A percentile compares a stretch with the other conserved stretches of the same genome.
Evolutionary conservation across 495 filamentous ascomycete species (phyloP).

Genomic region (Stereocaulon alpinum): DNA sequence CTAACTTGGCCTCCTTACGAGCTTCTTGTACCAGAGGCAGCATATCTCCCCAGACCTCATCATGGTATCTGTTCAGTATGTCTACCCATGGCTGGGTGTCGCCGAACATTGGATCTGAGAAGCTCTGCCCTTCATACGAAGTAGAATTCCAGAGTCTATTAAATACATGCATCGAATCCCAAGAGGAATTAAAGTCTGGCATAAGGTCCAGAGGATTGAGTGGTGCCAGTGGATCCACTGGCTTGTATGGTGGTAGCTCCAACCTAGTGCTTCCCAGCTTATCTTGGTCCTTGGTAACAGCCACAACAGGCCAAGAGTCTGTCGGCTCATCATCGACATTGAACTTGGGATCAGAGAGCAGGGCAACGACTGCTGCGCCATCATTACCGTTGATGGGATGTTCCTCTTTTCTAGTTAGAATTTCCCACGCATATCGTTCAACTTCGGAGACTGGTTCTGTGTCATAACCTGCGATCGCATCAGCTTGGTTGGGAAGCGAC

Average conservation of each 20-base stretch:
- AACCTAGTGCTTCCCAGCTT: not conserved
- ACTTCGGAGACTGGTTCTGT: not conserved
- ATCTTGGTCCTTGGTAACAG: not conserved
- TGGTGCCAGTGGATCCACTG: constrained; percentile 18
- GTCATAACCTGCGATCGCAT: not conserved
- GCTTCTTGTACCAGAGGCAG: constrained; percentile 52
- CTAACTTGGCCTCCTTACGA: constrained; percentile 43
- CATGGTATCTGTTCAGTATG: constrained; percentile 56
- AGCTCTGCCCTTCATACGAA: not conserved
- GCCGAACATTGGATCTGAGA: constrained; percentile 10
- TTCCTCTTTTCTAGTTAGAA: not conserved
- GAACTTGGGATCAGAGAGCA: constrained; percentile 46
- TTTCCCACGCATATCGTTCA: not conserved
- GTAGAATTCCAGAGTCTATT: not conserved
- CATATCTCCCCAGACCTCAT: constrained; percentile 73
- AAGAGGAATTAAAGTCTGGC: constrained; percentile 35
- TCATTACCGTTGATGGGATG: constrained; percentile 18
- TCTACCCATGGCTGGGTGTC: constrained; percentile 42
- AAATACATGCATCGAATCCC: not conserved
- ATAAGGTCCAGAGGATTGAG: constrained; percentile 23
- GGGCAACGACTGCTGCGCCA: constrained; percentile 34
- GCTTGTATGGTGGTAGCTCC: not conserved
- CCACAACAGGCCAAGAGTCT: constrained; percentile 3
- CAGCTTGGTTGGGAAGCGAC: not conserved
- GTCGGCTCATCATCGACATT: constrained; percentile 36